Base-by-base conservation (phyloP, 306 rosid species). In the Dalbergia oliveri region DNA sequence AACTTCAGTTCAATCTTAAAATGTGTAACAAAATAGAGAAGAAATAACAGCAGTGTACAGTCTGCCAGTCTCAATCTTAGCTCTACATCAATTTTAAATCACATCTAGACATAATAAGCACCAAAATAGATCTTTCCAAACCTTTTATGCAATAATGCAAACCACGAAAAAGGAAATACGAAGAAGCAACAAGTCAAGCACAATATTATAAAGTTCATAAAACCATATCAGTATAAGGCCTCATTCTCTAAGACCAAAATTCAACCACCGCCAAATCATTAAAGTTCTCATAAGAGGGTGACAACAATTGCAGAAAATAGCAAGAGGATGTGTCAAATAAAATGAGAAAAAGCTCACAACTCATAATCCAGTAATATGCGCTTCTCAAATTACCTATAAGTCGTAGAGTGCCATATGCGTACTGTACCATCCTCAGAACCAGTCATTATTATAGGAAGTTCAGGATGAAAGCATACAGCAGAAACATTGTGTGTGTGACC, bases 401-500 rank as follows among this genome's bases (percentile, higher is more conserved):
- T 96, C 53, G 99, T 96, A 12, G 99, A 86, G 80, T 96, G 99
- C 99, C 99, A 96, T 83, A 93, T 96, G 79, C 98, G 98, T 80
- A 96, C 99, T 57, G 98, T 96, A 78, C 99, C 99, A 82, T 96
- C 99, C 86, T 96, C 99, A 23, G 99, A 96, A 63, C 99, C 99
- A 12, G 99, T 96, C 50, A 96, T 96, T 75, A 93, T 96, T 76
- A 96, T 93, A 12, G 99, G 99, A 86, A 96, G 99, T 75, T 96
- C 98, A 23, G 99, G 98, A 82, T 96, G 99, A 80, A 96, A 96
- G 88, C 97, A 96, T 53, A 96, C 99, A 77, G 97, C 99, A 86
- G 99, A 96, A 65, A 96, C 98, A 87, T 96, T 96, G 90, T 96
- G 99, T n/a, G 99, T 96, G 79, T 96, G 98, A 69, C 99, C 99